Base-by-base conservation (phyloP, 129 eudicot species). In the Erigeron canadensis region DNA sequence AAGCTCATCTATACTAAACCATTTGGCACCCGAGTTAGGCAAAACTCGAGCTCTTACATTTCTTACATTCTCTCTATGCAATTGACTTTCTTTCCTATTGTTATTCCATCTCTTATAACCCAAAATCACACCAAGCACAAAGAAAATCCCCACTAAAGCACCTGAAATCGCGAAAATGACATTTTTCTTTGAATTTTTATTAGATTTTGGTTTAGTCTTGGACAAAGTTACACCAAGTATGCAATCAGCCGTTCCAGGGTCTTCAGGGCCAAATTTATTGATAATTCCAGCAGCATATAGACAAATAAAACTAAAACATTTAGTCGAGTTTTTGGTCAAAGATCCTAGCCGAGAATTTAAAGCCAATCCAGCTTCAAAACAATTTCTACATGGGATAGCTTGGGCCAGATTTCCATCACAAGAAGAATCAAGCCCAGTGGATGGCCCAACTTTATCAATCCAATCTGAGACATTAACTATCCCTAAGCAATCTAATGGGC, bases 201-300 rank as follows among this genome's bases (percentile, higher is more conserved):
- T 41, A 0, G 74, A 47, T 1, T 46, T 61, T 8, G 79, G 19
- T 39, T 19, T 67, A 1, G 77, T 15, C 16, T 23, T 69, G 10
- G 74, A 48, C 61, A 91, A 70, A 12, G 91, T 79, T 40, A 86
- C 41, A 6, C 83, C 91, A 0, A 91, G 70, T 48, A 87, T 75
- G 65, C 97, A 91, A 41, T 72, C 71, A 17, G 88, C 91, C 0
- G 88, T 69, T 9, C 81, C 69, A 16, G 57, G 8, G 70, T 86
- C 86, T 18, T 80, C 81, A 5, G 97, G 91, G 0, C 97, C 97
- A 55, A 53, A 86, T 17, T 57, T 65, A 75, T 84, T 87, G 19
- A 86, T 84, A 15, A 87, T 44, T 5, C 84, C 97, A 43, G 95
- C 91, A 55, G 89, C 97, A 72, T 91, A 91, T 5, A 91, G 57